phyloP scores from a whole-genome alignment of 192 early-diverging fungal species.

The Coemansia brasiliensis region DNA sequence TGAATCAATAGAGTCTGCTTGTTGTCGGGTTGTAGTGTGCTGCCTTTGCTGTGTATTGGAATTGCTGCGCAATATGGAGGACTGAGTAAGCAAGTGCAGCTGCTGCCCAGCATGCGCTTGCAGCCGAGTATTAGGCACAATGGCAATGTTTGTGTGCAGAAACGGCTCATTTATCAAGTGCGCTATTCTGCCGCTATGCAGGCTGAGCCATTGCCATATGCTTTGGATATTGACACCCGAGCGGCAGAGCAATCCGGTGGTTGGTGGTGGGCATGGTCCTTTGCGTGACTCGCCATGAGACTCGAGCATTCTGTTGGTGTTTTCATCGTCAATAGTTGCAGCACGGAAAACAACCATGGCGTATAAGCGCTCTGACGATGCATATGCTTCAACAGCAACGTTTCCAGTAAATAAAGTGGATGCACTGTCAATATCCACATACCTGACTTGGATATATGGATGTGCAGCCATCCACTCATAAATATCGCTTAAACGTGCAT shows the following conservation, averaged over 20 bases:
- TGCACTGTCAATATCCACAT: background rate
- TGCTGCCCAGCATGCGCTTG: background rate
- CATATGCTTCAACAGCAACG: conserved; percentile 42
- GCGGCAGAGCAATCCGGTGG: conserved; percentile 28
- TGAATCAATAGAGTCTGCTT: conserved; percentile 27
- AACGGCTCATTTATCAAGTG: conserved; percentile 30
- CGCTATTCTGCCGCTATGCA: conserved; percentile 31
- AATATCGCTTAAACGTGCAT: conserved; percentile 5
- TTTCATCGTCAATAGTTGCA: conserved; percentile 22
- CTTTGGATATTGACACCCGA: conserved; percentile 33
- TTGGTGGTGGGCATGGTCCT: conserved; percentile 29
- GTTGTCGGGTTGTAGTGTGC: conserved; percentile 6
- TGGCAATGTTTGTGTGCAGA: conserved; percentile 12
- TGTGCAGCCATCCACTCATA: conserved; percentile 50
- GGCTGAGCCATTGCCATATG: conserved; percentile 48
- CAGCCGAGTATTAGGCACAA: background rate
- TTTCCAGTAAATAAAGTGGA: conserved; percentile 8
- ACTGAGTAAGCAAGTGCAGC: background rate
- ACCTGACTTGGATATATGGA: conserved; percentile 23
- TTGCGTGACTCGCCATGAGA: conserved; percentile 21
- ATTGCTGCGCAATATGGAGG: background rate
- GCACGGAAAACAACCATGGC: conserved; percentile 34
- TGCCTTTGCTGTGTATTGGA: conserved; percentile 4
- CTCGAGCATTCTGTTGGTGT: conserved; percentile 22
- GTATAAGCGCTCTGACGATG: conserved; percentile 20